phyloP scores from a whole-genome alignment of 2,329 filamentous ascomycete genomes.

The Aotearoamyces nothofagi region DNA sequence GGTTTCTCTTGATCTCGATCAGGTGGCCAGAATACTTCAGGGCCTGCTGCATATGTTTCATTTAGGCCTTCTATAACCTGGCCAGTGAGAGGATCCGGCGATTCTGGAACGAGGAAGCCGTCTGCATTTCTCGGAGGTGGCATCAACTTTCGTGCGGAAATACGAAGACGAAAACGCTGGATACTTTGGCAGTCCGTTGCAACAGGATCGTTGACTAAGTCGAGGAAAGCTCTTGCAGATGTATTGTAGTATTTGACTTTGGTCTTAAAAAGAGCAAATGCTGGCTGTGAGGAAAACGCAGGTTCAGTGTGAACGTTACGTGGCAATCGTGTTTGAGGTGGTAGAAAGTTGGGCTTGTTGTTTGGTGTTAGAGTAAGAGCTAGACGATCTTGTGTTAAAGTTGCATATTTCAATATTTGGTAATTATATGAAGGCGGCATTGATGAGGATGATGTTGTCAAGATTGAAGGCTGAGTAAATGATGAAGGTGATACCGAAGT shows the following conservation, averaged over 20 bases:
- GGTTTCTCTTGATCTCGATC: slow-evolving; percentile 8
- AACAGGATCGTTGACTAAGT: slow-evolving; percentile 37
- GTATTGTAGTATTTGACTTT: slow-evolving; percentile 38
- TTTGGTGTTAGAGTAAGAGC: slow-evolving; percentile 10
- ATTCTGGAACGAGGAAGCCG: slow-evolving; percentile 7
- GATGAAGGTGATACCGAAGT: slow-evolving; percentile 3
- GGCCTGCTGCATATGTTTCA: slow-evolving; percentile 13
- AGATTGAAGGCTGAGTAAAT: too few relatives aligned
- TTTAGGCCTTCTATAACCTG: slow-evolving; percentile 7
- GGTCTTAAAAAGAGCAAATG: slow-evolving; percentile 36
- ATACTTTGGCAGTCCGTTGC: slow-evolving; percentile 19
- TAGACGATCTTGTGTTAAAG: slow-evolving; percentile 12
- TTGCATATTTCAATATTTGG: slow-evolving; percentile 2
- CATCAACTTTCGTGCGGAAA: slow-evolving; percentile 27
- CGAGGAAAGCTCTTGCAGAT: slow-evolving; percentile 37
- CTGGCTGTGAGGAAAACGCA: slow-evolving; percentile 22
- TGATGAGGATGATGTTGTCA: background rate
- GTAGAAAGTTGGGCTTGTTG: slow-evolving; percentile 23
- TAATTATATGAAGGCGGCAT: background rate
- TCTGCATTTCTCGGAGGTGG: slow-evolving; percentile 12
- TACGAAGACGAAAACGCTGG: slow-evolving; percentile 30
- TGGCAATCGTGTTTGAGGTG: slow-evolving; percentile 22
- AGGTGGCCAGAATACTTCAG: slow-evolving; percentile 21
- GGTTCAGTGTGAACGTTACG: slow-evolving; percentile 33
- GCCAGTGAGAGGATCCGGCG: background rate